Conservation (phyloP, 805 yeast species). For the Metschnikowia arizonensis region DNA sequence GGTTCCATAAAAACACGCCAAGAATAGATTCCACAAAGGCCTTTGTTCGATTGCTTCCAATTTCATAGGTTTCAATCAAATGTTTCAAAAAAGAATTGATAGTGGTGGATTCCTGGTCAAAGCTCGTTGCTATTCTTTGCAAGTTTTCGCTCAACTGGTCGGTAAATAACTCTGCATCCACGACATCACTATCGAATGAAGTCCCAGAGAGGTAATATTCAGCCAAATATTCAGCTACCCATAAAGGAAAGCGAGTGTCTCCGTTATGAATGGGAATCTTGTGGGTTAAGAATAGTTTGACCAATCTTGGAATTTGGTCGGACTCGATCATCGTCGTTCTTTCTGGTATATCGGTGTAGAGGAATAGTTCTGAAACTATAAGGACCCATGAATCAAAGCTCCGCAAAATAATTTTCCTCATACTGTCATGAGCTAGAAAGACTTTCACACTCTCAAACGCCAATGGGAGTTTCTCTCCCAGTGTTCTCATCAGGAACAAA, state of each 20-base stretch:
- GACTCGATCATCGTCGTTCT: background rate
- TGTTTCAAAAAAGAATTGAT: constrained; percentile 8
- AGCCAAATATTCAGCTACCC: constrained; percentile 16
- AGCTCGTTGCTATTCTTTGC: background rate
- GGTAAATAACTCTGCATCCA: background rate
- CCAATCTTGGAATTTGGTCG: background rate
- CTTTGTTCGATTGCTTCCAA: constrained; percentile 4
- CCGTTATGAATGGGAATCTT: background rate
- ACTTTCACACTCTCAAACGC: background rate
- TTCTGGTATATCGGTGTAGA: background rate
- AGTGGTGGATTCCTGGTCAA: constrained; percentile 1
- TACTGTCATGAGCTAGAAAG: constrained; percentile 1
- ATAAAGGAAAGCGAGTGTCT: background rate
- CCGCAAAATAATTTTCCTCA: background rate
- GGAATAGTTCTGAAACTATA: constrained; percentile 1
- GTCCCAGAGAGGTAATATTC: constrained; percentile 12
- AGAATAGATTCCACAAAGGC: constrained; percentile 34
- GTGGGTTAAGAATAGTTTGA: constrained; percentile 2
- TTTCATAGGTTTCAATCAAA: constrained; percentile 19
- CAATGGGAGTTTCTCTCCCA: background rate
- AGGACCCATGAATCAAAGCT: background rate
- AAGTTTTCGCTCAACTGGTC: constrained; percentile 1
- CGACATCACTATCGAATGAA: background rate
- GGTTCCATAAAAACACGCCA: constrained; percentile 34
- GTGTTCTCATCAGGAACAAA: background rate